Conservation (phyloP, 2,329 filamentous ascomycete genomes). For the Talaromyces sp. region DNA sequence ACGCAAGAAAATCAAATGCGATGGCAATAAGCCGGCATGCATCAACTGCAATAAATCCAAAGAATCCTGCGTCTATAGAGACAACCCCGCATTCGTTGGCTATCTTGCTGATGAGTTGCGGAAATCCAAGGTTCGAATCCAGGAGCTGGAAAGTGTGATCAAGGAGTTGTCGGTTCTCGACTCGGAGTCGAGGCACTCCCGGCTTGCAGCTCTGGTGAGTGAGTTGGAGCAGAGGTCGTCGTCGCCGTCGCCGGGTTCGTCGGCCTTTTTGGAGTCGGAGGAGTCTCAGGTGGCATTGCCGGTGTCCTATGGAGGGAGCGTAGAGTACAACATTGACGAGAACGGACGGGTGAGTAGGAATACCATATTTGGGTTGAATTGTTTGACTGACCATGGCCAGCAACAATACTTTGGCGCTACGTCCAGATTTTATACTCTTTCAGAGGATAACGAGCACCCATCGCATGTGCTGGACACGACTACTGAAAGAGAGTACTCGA, state of each 20-base stretch:
- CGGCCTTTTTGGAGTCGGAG: conserved; percentile 12
- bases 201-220: conserved; percentile 9
- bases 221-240: conserved; percentile 3
- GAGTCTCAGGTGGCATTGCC: conserved; percentile 11
- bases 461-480: not conserved
- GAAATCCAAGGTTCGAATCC: conserved; percentile 17
- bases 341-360: conserved; percentile 17
- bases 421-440: conserved; percentile 20
- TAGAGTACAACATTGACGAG: conserved; percentile 20
- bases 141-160: conserved; percentile 13
- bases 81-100: conserved; percentile 14
- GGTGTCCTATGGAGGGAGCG: conserved; percentile 14
- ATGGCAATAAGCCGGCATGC: conserved; percentile 24
- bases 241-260: conserved; percentile 6
- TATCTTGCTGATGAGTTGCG: conserved; percentile 14
- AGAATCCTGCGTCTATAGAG: conserved; percentile 20
- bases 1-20: conserved; percentile 26
- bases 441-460: conserved; percentile 1
- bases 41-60: conserved; percentile 23
- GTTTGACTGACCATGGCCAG: not conserved
- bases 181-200: conserved; percentile 16
- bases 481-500: conserved; percentile 12
- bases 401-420: conserved; percentile 21
- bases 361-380: too few relatives aligned
- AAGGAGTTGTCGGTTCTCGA: conserved; percentile 16